Conservation (phyloP, 129 eudicot genomes). For the Flaveria brownii region DNA sequence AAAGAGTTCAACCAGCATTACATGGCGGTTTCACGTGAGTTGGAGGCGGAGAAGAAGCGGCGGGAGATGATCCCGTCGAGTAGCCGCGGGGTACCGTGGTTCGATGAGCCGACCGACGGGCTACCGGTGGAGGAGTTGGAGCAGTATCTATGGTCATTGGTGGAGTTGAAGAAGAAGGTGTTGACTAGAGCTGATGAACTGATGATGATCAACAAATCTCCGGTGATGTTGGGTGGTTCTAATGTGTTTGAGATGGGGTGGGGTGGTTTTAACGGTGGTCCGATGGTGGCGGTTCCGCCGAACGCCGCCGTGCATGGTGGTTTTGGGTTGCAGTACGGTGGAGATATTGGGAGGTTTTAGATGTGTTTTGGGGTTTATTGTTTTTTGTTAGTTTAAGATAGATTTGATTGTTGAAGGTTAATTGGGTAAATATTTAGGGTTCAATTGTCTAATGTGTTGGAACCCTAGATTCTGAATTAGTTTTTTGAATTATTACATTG, state of each 20-base stretch:
- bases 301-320: background rate
- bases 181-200: slow-evolving; percentile 15
- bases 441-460: background rate
- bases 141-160: slow-evolving; percentile 1
- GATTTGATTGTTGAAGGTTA: slow-evolving; percentile 2
- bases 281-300: background rate
- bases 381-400: background rate
- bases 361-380: background rate
- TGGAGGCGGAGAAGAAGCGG: slow-evolving; percentile 21
- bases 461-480: background rate
- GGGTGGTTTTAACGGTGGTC: background rate
- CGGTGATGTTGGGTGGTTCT: background rate
- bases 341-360: slow-evolving; percentile 14
- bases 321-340: slow-evolving; percentile 6
- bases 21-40: background rate
- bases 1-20: slow-evolving; percentile 10
- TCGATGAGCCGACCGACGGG: background rate
- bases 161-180: slow-evolving; percentile 16
- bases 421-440: background rate
- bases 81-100: background rate
- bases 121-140: slow-evolving; percentile 11
- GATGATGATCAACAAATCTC: slow-evolving; percentile 8
- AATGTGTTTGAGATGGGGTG: slow-evolving; percentile 4
- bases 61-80: slow-evolving; percentile 4
- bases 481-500: slow-evolving; percentile 1